Evolutionary conservation across 257 asterid genomes (phyloP), one percentile per base, ranked within the genome.

Genomic region (Nyctanthes arbortristis): DNA sequence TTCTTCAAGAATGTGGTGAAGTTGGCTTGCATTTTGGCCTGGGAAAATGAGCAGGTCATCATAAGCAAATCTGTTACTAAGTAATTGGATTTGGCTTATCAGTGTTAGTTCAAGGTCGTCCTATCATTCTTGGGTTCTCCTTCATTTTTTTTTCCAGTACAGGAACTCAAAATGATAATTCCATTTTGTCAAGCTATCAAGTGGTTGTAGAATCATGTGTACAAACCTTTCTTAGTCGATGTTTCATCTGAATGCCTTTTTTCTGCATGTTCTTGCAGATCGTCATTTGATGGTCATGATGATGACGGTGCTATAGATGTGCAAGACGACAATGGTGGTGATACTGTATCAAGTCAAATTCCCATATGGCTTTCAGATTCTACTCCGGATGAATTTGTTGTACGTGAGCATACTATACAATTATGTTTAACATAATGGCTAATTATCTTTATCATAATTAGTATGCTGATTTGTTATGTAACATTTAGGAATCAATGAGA

Each of bases 331-430:
- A 88, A 82, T 55, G 92, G 97, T 69, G 88, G 83, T 65, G 94
- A 87, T 67, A 71, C 68, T 73, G 75, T 84, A 68, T 57, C 69
- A 36, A 88, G 82, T 71, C 96, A 86, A 80, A 82, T 81, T 77
- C 96, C 96, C 56, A 54, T 69, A 55, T 94, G 99, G 99, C 88
- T 94, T 81, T 88, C 95, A 68, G 93, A 91, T 72, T 84, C 97
- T 73, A 85, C 92, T 61, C 99, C 99, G 65, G 99, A 94, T 63
- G 99, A 94, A 85, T 94, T 94, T 84, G 88, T 87, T 76, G 99
- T 94, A 91, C 75, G 97, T 77, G 67, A 73, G 79, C 61, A 67
- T n/a, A 66, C 80, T 78, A 34, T 65, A 49, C 45, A 43, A 39
- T 74, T 61, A 24, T 74, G 65, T 67, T 70, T 75, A 70, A 39